Base-by-base conservation (phyloP, 306 rosid genomes). In the Glycyrrhiza uralensis region DNA sequence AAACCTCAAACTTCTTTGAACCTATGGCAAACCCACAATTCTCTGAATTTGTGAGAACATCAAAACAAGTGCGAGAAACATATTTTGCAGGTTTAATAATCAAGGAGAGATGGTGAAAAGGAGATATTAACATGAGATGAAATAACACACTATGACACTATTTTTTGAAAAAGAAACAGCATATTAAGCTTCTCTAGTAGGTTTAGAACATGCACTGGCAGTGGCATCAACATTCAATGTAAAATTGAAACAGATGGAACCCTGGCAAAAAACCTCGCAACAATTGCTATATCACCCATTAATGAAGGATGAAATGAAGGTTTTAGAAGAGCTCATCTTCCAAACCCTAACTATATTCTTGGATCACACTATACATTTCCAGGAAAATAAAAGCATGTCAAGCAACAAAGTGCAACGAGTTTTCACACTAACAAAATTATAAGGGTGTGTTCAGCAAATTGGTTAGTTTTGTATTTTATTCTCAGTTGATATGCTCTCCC, bases 221-320 rank as follows among this genome's bases (percentile, higher is more conserved):
- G 17, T 7, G 54, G 23, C 18, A 15, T 67, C 61, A 68, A 66
- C 10, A 72, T 35, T 62, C 55, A 61, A 60, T 28, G 45, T 7
- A 23, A 67, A 77, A 73, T 36, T 14, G 12, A 45, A 65, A 39
- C 20, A 60, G 62, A 60, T 58, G n/a, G 47, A 67, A 66, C 14
- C 32, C 44, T 19, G 20, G 46, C 66, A 52, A n/a, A 33, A 38
- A 28, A 69, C 63, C 17, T 66, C 7, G 12, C 0, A 2, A 2
- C 24, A 46, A 54, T 24, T 28, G 7, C 26, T 12, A 36, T 2
- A 23, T 64, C 50, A 14, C 30, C 59, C 50, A 66, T 0, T 2
- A 41, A 38, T 17, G 42, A 30, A 64, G 12, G 9, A 56, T 26
- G 10, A 22, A 51, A 49, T n/a, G 22, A 4, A 15, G 59, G 58